These are phyloP conservation scores for Paramyrothecium roridum DNA, from an alignment of 2,329 filamentous ascomycete species.

Conservation along the genomic window DNA sequence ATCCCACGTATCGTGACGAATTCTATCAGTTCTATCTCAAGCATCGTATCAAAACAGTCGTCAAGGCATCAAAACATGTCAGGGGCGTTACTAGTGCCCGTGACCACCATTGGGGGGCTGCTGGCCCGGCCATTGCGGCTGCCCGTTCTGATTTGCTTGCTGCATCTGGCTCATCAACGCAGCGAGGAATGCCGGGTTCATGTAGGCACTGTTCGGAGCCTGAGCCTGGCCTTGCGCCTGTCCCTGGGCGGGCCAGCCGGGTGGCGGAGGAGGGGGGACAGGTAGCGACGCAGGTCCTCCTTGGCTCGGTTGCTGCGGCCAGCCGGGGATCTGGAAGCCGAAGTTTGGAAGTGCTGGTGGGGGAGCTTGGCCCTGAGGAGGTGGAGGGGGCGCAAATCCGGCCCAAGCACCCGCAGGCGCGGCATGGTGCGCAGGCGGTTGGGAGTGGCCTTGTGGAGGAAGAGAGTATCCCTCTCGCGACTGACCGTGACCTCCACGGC, in stretches of 20 bases:
- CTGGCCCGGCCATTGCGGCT: slow-evolving; percentile 23
- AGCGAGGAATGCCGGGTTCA: slow-evolving; percentile 58
- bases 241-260: slow-evolving; percentile 26
- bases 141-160: slow-evolving; percentile 20
- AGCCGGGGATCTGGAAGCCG: slow-evolving; percentile 41
- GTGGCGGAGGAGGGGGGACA: slow-evolving; percentile 39
- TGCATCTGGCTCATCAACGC: slow-evolving; percentile 44
- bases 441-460: slow-evolving; percentile 28
- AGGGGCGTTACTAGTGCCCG: slow-evolving; percentile 15
- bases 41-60: neutral
- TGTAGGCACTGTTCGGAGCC: slow-evolving; percentile 39
- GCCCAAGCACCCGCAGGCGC: slow-evolving; percentile 18
- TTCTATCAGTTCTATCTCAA: neutral
- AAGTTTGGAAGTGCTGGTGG: slow-evolving; percentile 27
- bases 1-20: no score
- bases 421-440: slow-evolving; percentile 29
- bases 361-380: slow-evolving; percentile 10
- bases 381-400: slow-evolving; percentile 7
- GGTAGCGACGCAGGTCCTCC: slow-evolving; percentile 23
- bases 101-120: slow-evolving; percentile 23
- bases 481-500: slow-evolving; percentile 28
- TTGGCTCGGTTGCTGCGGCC: slow-evolving; percentile 30
- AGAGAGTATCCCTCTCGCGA: slow-evolving; percentile 39
- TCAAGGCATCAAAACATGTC: neutral
- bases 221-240: slow-evolving; percentile 27